phyloP scores from a whole-genome alignment of 768 basidiomycete genomes.

The Macrolepiota albuminosa region DNA sequence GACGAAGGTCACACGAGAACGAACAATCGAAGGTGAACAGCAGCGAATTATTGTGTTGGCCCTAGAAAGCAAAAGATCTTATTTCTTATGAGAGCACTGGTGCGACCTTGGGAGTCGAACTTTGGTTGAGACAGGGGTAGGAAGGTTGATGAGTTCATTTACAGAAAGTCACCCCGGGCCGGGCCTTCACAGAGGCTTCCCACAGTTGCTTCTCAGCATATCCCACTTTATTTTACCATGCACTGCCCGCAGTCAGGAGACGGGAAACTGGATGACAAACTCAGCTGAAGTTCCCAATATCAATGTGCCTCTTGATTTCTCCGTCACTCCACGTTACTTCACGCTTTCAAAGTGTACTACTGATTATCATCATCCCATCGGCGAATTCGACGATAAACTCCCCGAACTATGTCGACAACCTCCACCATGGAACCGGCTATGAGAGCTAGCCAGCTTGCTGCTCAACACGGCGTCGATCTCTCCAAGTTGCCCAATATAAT shows the following conservation, averaged over 20 bases:
- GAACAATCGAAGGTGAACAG: background rate
- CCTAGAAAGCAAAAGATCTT: background rate
- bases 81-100: background rate
- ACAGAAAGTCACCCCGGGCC: background rate
- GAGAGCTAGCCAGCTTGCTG: conserved; percentile 26
- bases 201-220: background rate
- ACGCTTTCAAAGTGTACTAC: background rate
- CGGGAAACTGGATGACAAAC: background rate
- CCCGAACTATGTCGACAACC: background rate
- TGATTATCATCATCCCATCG: background rate
- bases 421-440: conserved; percentile 17
- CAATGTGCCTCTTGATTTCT: background rate
- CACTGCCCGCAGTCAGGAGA: background rate
- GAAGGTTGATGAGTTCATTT: background rate
- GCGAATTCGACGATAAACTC: background rate
- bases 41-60: background rate
- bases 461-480: conserved; percentile 32
- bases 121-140: background rate
- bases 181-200: background rate
- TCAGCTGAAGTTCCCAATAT: background rate
- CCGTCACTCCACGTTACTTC: background rate
- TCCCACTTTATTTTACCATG: background rate
- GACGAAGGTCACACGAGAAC: background rate
- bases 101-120: background rate
- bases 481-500: conserved; percentile 35